These are phyloP conservation scores for Amaranthus tricolor DNA, from an alignment of 179 eudicot species.

Conservation along the genomic window DNA sequence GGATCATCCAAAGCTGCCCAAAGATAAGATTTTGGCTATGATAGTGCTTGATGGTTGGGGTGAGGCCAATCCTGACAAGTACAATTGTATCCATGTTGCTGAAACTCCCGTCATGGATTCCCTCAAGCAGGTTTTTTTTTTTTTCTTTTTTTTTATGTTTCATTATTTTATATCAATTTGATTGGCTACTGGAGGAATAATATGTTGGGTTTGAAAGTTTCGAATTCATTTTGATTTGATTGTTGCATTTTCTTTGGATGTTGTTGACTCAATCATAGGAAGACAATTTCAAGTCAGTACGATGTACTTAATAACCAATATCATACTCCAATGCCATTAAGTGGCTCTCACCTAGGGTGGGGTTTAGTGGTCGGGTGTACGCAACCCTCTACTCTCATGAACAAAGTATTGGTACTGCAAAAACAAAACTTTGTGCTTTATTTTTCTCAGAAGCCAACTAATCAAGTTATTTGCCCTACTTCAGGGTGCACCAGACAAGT, in stretches of 20 bases:
- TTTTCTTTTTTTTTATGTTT: not conserved
- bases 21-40: constrained; percentile 64
- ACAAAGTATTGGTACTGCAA: not conserved
- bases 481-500: constrained; percentile 76
- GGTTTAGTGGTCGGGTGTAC: too few species aligned
- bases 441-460: not conserved
- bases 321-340: too few species aligned
- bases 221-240: too few species aligned
- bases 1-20: constrained; percentile 74
- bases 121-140: constrained; percentile 43
- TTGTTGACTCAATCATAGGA: too few species aligned
- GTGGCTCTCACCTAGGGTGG: too few species aligned
- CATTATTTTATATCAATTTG: not conserved
- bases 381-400: not conserved
- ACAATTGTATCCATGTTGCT: constrained; percentile 76
- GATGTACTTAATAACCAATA: too few species aligned
- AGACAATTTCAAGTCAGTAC: too few species aligned
- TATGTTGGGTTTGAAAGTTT: not conserved
- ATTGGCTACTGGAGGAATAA: not conserved
- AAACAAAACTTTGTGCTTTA: not conserved
- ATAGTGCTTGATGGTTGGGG: constrained; percentile 94
- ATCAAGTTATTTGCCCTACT: constrained; percentile 3
- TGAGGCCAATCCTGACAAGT: constrained; percentile 64
- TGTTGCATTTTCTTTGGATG: too few species aligned
- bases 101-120: constrained; percentile 91